These are phyloP conservation scores for Parsonsia alboflavescens DNA, from an alignment of 257 asterid genomes.

Conservation along the genomic window DNA sequence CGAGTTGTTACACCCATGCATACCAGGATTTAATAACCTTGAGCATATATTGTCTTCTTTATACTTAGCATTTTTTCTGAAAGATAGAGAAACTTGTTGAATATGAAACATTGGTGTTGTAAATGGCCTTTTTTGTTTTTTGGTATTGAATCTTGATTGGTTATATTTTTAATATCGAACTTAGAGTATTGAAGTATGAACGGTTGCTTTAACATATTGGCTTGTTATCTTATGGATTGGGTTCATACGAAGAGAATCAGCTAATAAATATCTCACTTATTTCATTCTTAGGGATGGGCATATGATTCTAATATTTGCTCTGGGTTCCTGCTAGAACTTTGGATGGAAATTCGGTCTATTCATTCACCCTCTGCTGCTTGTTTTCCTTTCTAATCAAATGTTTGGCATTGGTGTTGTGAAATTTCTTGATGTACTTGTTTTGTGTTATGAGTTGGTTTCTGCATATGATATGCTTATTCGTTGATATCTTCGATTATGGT, in stretches of 20 bases:
- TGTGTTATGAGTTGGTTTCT: background rate
- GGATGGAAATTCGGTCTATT: background rate
- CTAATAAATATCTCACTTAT: background rate
- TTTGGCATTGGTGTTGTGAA: background rate
- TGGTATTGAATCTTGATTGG: background rate
- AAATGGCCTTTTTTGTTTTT: background rate
- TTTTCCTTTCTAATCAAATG: background rate
- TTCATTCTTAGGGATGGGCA: background rate
- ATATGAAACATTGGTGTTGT: background rate
- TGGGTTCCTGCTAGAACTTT: background rate
- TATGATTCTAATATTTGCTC: background rate
- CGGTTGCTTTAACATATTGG: background rate
- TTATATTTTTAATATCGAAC: background rate
- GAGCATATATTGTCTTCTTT: background rate
- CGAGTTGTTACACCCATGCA: background rate
- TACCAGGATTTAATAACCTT: background rate
- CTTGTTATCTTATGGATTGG: background rate
- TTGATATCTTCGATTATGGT: background rate
- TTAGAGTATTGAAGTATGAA: background rate
- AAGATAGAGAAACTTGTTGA: background rate
- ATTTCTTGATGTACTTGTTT: background rate
- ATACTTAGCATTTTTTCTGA: background rate
- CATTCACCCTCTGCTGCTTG: background rate
- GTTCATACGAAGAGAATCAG: background rate
- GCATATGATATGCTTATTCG: background rate